Base-by-base conservation (phyloP, 2,329 filamentous ascomycete genomes). In the Aspergillus ochraceoroseus region DNA sequence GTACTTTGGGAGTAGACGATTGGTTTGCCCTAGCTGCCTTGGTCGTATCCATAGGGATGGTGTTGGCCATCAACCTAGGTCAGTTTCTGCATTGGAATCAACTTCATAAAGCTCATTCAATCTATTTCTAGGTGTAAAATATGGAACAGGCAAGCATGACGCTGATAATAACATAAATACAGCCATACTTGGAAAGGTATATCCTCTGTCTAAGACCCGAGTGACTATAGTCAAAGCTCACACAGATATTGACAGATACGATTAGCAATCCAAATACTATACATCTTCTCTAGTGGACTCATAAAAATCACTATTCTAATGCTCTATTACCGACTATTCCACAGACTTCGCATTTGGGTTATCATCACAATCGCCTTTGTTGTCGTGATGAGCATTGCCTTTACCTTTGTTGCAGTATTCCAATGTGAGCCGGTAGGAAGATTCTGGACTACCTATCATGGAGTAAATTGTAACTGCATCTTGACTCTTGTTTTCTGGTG, bases 321-420 rank as follows among this genome's bases (percentile, higher is more conserved):
- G 15, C 23, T 36, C 22, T 36, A 36, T n/a, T 13, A 12, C 8
- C 33, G 25, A 5, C 8, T 36, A 14, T 36, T 36, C 14, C 33
- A 12, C 1, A 11, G 13, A 7, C 22, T 36, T 8, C 20, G 33
- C 13, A 19, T 27, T 18, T 27, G 22, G 22, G 17, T 36, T 9
- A 17, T n/a, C 12, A 17, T 36, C 23, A 36, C 33, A 6, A 22
- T 36, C 5, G 33, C 7, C 7, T n/a, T 27, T 6, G 18, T 36
- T 7, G 33, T 17, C 5, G 7, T 17, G 3, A 15, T 36, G 5
- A 15, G 22, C 23, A 26, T 36, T 22, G 14, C 25, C 3, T 27
- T 36, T 19, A 27, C 12, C 33, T 36, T 36, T 19, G n/a, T 17
- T 7, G 20, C 33, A 5, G 27, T 36, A 11, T 36, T 36, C 20